Evolutionary conservation across 805 yeast species (phyloP), one percentile per base, ranked within the genome.

Genomic region (Suhomyces tanzawaensis): DNA sequence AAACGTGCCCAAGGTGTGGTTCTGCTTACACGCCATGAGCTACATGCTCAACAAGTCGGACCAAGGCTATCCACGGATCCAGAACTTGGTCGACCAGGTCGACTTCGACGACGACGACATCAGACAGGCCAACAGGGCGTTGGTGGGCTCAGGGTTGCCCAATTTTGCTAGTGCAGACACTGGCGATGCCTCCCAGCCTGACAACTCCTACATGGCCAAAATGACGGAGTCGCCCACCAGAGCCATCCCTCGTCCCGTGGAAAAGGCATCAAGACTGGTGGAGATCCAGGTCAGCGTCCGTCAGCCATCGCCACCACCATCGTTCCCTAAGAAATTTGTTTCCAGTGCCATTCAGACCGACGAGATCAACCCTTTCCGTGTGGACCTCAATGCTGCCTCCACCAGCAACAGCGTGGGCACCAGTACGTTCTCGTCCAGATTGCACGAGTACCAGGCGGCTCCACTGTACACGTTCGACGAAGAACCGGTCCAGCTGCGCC

Each of bases 1-100:
- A 53, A 85, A 91, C 55, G 76, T 90, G 15, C 98, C 98, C 12
- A 90, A 87, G 55, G 98, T 93, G 18, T 84, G 93, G 56, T 89
- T 88, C 61, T 90, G 97, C 49, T 62, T 93, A 25, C 96, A 91
- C 64, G 96, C 96, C 2, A 64, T 91, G 46, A 81, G 89, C 35
- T 86, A 77, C 48, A 77, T 87, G 56, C 69, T 93, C 39, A 73
- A 82, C 42, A 70, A 72, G 48, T 69, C 77, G 19, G 73, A 76
- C 18, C 38, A 58, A 4, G 62, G 64, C 14, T 81, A 82, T 16
- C 86, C 90, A 1, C 62, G 69, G 3, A 74, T 91, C 53, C 73
- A 71, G 23, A 75, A 78, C 45, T 60, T 86, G 23, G 81, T 81
- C 7, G 89, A 85, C 3, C 69, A 72, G 40, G 52, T 82, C 3